phyloP scores from a whole-genome alignment of 345 rosid genomes.

The Syzygium aromaticum region DNA sequence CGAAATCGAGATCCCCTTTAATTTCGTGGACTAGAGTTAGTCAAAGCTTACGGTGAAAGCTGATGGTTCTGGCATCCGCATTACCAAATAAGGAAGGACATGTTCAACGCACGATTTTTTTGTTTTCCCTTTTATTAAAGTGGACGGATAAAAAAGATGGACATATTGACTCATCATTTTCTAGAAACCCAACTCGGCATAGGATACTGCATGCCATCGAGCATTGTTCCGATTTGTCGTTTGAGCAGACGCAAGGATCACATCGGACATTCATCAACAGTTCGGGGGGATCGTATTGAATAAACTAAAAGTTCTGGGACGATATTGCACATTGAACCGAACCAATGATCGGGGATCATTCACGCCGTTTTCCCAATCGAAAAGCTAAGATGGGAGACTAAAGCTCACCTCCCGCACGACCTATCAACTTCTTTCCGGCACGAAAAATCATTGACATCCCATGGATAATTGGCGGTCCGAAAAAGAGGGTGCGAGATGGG shows the following conservation, averaged over 20 bases:
- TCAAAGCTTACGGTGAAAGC: neutral
- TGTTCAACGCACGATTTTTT: neutral
- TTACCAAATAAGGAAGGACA: fast-evolving
- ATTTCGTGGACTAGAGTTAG: too few relatives aligned
- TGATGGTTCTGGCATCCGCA: neutral
- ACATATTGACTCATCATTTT: neutral
- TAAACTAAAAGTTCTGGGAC: neutral
- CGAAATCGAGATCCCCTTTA: too few relatives aligned
- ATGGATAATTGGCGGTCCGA: neutral
- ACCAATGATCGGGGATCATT: neutral
- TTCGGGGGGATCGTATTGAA: fast-evolving
- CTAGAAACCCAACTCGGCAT: neutral
- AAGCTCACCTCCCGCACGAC: neutral
- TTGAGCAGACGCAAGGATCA: neutral
- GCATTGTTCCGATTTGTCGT: neutral
- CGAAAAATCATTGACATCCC: neutral
- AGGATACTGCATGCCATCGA: neutral
- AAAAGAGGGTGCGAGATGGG: neutral
- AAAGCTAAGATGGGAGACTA: neutral
- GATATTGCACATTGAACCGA: neutral
- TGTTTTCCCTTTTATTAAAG: neutral
- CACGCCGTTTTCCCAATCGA: too few relatives aligned
- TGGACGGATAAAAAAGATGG: neutral
- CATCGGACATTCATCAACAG: neutral
- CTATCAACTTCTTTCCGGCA: neutral